A percentile compares a stretch with the other conserved stretches of the same genome.
These are phyloP conservation scores for Exophiala spinifera DNA, from an alignment of 2,329 filamentous ascomycete species.

Conservation along the genomic window DNA sequence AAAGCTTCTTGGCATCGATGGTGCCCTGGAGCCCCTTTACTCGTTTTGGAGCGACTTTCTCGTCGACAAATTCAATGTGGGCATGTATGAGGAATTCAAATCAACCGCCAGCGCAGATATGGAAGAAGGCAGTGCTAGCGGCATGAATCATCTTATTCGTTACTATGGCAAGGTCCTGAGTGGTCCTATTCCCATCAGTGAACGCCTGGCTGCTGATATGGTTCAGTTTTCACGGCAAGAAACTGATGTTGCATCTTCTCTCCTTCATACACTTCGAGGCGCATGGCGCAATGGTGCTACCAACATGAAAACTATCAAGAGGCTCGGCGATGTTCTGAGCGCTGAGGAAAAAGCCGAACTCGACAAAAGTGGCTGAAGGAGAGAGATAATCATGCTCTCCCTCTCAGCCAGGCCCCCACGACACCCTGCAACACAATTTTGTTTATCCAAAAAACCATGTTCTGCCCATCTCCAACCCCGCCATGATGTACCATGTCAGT, in stretches of 20 bases:
- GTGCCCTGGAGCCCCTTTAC: slow-evolving; percentile 53
- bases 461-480: slow-evolving; percentile 10
- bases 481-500: slow-evolving; percentile 9
- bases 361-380: slow-evolving; percentile 24
- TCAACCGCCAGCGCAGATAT: slow-evolving; percentile 64
- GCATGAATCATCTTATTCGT: slow-evolving; percentile 61
- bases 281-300: slow-evolving; percentile 55
- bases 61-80: slow-evolving; percentile 68
- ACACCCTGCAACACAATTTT: slow-evolving; percentile 5
- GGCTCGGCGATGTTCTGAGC: slow-evolving; percentile 53
- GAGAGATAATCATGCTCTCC: not conserved
- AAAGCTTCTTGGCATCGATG: slow-evolving; percentile 41
- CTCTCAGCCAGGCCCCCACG: not conserved
- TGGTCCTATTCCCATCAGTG: slow-evolving; percentile 50
- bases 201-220: slow-evolving; percentile 54
- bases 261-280: slow-evolving; percentile 51
- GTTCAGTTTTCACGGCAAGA: slow-evolving; percentile 54
- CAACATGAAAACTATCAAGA: slow-evolving; percentile 57
- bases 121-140: slow-evolving; percentile 50
- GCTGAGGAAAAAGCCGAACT: slow-evolving; percentile 52
- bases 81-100: slow-evolving; percentile 74
- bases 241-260: slow-evolving; percentile 40
- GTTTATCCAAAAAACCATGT: slow-evolving; percentile 4
- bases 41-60: slow-evolving; percentile 73
- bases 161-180: slow-evolving; percentile 62